These are phyloP conservation scores for Torrubiella hemipterigena DNA, from an alignment of 2,329 filamentous ascomycete species.

Conservation along the genomic window DNA sequence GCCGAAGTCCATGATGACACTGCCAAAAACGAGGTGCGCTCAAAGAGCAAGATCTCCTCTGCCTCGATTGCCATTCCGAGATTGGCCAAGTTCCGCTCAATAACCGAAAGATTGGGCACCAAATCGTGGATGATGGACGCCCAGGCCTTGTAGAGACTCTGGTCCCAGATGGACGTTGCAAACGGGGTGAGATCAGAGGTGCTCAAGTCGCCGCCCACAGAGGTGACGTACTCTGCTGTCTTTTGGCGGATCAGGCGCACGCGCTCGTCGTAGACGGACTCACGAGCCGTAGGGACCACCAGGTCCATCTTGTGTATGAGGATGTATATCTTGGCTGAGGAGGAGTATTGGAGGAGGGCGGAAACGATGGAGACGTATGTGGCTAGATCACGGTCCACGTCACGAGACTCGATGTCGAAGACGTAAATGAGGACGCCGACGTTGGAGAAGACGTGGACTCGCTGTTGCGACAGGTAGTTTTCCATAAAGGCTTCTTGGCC, in stretches of 20 bases:
- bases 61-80: slow-evolving; percentile 81
- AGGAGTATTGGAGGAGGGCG: slow-evolving; percentile 76
- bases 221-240: slow-evolving; percentile 42
- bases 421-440: slow-evolving; percentile 98
- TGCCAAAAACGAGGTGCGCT: slow-evolving; percentile 89
- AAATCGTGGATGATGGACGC: slow-evolving; percentile 95
- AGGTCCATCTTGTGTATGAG: slow-evolving; percentile 99
- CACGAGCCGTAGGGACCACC: slow-evolving; percentile 67
- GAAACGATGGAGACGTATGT: slow-evolving; percentile 87
- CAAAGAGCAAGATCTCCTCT: slow-evolving; percentile 87
- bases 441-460: slow-evolving; percentile 90
- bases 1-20: slow-evolving; percentile 83
- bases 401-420: slow-evolving; percentile 94
- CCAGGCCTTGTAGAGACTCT: slow-evolving; percentile 96
- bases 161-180: slow-evolving; percentile 96
- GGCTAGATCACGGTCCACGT: slow-evolving; percentile 84
- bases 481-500: slow-evolving; percentile 98
- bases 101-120: slow-evolving; percentile 83
- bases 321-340: slow-evolving; percentile 75
- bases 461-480: slow-evolving; percentile 92
- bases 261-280: slow-evolving; percentile 74
- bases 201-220: slow-evolving; percentile 18
- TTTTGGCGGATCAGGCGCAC: slow-evolving; percentile 65
- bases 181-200: slow-evolving; percentile 69
- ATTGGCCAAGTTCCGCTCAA: slow-evolving; percentile 74